These are phyloP conservation scores for Ilyonectria robusta DNA, from an alignment of 2,329 filamentous ascomycete species.

Conservation along the genomic window DNA sequence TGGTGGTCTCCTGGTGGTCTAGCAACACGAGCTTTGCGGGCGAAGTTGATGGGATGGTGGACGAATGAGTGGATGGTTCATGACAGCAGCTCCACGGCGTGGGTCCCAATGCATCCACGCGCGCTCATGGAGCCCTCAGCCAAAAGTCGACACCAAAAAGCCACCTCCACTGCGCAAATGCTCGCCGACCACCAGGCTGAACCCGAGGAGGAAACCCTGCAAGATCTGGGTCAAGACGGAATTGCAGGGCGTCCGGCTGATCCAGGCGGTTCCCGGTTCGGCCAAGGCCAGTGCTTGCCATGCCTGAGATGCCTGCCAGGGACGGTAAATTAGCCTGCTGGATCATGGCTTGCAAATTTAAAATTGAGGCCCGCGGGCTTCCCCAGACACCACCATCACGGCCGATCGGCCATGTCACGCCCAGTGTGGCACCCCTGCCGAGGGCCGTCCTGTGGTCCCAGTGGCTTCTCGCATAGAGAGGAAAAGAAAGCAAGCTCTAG, in stretches of 20 bases:
- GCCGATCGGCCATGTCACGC: slow-evolving; percentile 41
- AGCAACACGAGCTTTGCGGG: slow-evolving; percentile 44
- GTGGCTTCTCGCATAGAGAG: slow-evolving; percentile 37
- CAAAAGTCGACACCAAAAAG: background rate
- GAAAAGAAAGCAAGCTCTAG: slow-evolving; percentile 32
- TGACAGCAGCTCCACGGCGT: slow-evolving; percentile 14
- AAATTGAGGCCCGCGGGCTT: slow-evolving; percentile 49
- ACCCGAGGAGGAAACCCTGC: slow-evolving; percentile 7
- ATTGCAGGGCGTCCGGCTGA: slow-evolving; percentile 40
- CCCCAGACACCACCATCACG: slow-evolving; percentile 46
- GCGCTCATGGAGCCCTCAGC: background rate
- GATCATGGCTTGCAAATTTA: slow-evolving; percentile 51
- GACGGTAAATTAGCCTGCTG: slow-evolving; percentile 47
- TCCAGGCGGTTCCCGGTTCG: slow-evolving; percentile 37
- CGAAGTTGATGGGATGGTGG: slow-evolving; percentile 40
- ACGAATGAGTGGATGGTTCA: slow-evolving; percentile 8
- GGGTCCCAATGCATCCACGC: slow-evolving; percentile 11
- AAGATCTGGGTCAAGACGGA: slow-evolving; percentile 44
- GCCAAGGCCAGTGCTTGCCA: slow-evolving; percentile 29
- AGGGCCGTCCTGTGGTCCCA: slow-evolving; percentile 34
- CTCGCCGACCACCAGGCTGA: background rate
- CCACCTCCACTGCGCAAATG: background rate
- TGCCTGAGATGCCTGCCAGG: slow-evolving; percentile 24
- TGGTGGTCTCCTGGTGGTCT: slow-evolving; percentile 16
- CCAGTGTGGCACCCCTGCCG: slow-evolving; percentile 35